phyloP scores from a whole-genome alignment of 208 protist species.

The Tritrichomonas foetus region DNA sequence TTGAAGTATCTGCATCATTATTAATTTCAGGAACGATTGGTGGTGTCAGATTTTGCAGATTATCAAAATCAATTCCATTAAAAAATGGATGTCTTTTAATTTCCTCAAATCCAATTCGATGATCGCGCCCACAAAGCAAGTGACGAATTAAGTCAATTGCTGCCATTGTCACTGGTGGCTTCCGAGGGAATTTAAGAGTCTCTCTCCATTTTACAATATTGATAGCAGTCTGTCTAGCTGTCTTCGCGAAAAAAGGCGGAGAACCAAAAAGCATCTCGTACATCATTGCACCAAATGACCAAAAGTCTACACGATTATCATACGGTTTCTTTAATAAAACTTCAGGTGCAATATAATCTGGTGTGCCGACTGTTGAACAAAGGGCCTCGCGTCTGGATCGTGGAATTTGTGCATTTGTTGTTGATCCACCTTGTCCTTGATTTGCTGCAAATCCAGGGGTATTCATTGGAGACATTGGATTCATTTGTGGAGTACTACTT shows the following conservation, averaged over 20 bases:
- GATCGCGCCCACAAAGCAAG: neutral
- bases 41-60: neutral
- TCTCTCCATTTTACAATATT: neutral
- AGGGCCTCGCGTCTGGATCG: neutral
- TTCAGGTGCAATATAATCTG: conserved; percentile 71
- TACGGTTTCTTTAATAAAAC: conserved; percentile 61
- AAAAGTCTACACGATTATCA: conserved; percentile 66
- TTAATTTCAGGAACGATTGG: neutral
- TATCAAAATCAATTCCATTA: neutral
- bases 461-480: no score
- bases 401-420: no score
- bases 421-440: no score
- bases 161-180: neutral
- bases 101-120: neutral
- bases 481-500: no score
- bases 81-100: conserved; percentile 40
- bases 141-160: neutral
- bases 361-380: conserved; percentile 64
- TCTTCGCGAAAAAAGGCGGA: conserved; percentile 16
- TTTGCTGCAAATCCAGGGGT: no score
- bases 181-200: neutral
- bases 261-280: conserved; percentile 67
- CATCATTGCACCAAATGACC: conserved; percentile 64
- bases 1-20: neutral
- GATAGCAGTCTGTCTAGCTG: neutral